Conservation (phyloP, 2,329 filamentous ascomycete species). For the Calonectria multiphialidica region DNA sequence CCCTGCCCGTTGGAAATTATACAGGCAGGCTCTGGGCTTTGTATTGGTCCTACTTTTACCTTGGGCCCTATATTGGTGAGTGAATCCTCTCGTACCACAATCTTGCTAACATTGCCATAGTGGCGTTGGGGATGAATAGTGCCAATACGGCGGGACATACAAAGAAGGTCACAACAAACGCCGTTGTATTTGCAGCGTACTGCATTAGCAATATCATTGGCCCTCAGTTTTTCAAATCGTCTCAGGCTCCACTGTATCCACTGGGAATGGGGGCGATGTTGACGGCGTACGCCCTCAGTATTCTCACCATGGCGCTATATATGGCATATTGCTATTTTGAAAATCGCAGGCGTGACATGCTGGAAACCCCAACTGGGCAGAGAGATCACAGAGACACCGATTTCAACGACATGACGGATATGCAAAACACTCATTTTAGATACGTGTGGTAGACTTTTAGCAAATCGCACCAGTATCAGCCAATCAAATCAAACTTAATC, state of each 20-base stretch:
- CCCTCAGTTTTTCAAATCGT: background rate
- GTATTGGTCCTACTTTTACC: background rate
- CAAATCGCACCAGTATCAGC: too few species aligned
- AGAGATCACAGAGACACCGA: background rate
- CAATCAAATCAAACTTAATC: too few species aligned
- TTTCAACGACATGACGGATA: background rate
- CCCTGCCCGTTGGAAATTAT: background rate
- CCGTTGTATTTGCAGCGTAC: background rate
- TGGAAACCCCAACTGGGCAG: background rate
- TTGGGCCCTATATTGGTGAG: background rate
- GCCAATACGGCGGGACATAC: background rate
- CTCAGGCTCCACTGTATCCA: background rate
- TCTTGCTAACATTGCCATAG: background rate
- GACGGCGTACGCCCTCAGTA: background rate
- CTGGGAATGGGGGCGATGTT: background rate
- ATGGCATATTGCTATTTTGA: background rate
- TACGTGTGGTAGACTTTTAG: background rate
- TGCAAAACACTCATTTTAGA: background rate
- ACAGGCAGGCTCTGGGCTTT: background rate
- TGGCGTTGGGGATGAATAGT: background rate
- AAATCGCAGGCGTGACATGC: background rate
- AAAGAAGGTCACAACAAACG: background rate
- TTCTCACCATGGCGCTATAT: background rate
- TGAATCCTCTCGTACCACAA: background rate
- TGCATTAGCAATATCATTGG: background rate